Evolutionary conservation across 2,329 filamentous ascomycete species (phyloP), one percentile per base, ranked within the genome.

Genomic region (Fusarium hostae): DNA sequence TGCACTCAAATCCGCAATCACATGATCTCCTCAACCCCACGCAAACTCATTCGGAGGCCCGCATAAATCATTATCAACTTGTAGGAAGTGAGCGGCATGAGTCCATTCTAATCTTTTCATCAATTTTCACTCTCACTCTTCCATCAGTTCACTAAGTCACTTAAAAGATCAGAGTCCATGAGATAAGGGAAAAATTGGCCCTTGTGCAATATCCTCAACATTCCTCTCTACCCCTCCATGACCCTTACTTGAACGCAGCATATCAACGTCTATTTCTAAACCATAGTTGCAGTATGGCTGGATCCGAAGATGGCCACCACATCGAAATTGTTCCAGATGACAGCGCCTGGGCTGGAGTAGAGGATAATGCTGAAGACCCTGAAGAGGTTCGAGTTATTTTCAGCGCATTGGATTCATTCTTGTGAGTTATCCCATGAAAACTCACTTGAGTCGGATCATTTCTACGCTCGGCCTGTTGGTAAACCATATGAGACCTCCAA

Each of bases 321-420:
- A 74, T 67, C 30, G 55, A 69, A 37, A 55, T 69, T 48, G 65
- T 71, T 40, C 78, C 76, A 8, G 81, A 84, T 22, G 80, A 84
- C 45, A 78, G 79, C 59, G 78, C 82, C 61, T 92, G 90, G 90
- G 82, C 82, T 37, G 90, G 89, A 5, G 85, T 91, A 57, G 90
- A 90, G 71, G 88, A 91, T 63, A 87, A 89, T 20, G 85, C 92
- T 52, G 84, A 89, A 13, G 94, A 98, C 76, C 89, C 91, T 0
- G 94, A 97, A 71, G 95, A 99, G 82, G 85, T 90, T 52, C 87
- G 87, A 68, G 94, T 97, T 52, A 87, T 98, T 13, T 93, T 93
- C 80, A 91, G 90, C 55, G 91, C 94, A 5, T 82, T 98, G 58
- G 94, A 97, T 83, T 98, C 95, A 15, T 98, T 96, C 81, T 87